Evolutionary conservation across 2,329 filamentous ascomycete species (phyloP).

Genomic region (Teratosphaeria epicoccoides): DNA sequence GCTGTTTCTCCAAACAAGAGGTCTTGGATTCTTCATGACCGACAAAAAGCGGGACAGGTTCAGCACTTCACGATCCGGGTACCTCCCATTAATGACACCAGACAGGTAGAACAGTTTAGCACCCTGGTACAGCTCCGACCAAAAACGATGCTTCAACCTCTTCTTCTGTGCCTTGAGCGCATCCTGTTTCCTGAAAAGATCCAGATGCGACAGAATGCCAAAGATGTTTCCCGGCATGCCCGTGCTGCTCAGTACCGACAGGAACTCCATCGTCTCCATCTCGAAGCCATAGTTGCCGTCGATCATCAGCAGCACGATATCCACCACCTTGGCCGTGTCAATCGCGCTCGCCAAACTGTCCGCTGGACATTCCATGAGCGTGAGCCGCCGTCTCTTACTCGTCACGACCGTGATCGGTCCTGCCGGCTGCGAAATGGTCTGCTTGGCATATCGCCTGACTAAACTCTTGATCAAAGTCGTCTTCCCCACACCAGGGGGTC

Average conservation of each 20-base stretch:
- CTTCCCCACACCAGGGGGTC: slow-evolving; percentile 87
- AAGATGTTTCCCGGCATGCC: slow-evolving; percentile 99
- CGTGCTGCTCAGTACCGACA: slow-evolving; percentile 84
- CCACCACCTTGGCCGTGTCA: slow-evolving; percentile 90
- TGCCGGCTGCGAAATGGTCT: slow-evolving; percentile 78
- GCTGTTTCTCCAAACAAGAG: slow-evolving; percentile 91
- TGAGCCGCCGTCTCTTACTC: slow-evolving; percentile 86
- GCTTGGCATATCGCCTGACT: slow-evolving; percentile 88
- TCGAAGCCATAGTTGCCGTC: slow-evolving; percentile 98
- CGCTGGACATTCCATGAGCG: slow-evolving; percentile 91
- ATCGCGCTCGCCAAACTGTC: slow-evolving; percentile 93
- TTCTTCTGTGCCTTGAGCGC: slow-evolving; percentile 91
- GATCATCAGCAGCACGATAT: slow-evolving; percentile 95
- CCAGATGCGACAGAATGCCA: slow-evolving; percentile 89
- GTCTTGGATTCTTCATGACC: slow-evolving; percentile 97
- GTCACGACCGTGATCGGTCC: slow-evolving; percentile 94
- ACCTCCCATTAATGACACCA: slow-evolving; percentile 90
- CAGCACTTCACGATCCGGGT: slow-evolving; percentile 91
- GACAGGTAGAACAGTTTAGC: slow-evolving; percentile 96
- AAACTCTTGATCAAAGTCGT: slow-evolving; percentile 92
- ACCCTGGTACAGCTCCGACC: slow-evolving; percentile 93
- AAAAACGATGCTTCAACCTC: slow-evolving; percentile 85
- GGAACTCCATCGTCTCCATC: slow-evolving; percentile 99
- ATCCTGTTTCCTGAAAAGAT: slow-evolving; percentile 89
- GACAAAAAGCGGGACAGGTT: slow-evolving; percentile 91